phyloP scores from a whole-genome alignment of 768 basidiomycete genomes.

The Suillus discolor region DNA sequence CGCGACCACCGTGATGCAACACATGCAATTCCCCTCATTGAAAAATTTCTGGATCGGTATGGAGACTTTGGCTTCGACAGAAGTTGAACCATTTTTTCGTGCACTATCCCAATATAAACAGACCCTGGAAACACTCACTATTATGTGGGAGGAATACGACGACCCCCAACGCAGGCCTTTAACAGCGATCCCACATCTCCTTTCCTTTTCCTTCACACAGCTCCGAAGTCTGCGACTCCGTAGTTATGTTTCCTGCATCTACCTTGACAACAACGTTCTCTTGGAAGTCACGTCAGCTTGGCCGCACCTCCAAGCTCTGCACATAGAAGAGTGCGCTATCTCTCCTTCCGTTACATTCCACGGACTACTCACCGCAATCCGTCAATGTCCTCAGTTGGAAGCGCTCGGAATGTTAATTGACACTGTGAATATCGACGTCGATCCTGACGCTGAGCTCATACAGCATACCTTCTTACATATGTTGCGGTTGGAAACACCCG shows the following conservation, averaged over 20 bases:
- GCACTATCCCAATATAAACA: not conserved
- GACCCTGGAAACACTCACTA: not conserved
- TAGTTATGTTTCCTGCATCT: not conserved
- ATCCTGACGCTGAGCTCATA: not conserved
- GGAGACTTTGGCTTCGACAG: not conserved
- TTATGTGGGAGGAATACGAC: not conserved
- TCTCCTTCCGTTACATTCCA: not conserved
- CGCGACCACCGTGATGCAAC: not conserved
- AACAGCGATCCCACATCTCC: not conserved
- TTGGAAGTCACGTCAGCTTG: not conserved
- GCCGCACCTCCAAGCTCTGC: not conserved
- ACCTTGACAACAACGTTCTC: not conserved
- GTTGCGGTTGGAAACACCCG: not conserved
- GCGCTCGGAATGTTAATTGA: not conserved
- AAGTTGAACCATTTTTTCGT: not conserved
- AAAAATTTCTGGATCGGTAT: not conserved
- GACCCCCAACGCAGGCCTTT: not conserved
- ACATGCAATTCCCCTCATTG: not conserved
- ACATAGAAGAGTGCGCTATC: not conserved
- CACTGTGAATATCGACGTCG: not conserved
- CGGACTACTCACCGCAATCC: not conserved
- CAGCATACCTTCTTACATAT: not conserved
- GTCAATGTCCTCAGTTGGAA: not conserved
- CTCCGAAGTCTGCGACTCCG: not conserved
- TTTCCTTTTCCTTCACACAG: not conserved